These are phyloP conservation scores for Pelargonium cotyledonis DNA, from an alignment of 441 rosid genomes.

Conservation along the genomic window DNA sequence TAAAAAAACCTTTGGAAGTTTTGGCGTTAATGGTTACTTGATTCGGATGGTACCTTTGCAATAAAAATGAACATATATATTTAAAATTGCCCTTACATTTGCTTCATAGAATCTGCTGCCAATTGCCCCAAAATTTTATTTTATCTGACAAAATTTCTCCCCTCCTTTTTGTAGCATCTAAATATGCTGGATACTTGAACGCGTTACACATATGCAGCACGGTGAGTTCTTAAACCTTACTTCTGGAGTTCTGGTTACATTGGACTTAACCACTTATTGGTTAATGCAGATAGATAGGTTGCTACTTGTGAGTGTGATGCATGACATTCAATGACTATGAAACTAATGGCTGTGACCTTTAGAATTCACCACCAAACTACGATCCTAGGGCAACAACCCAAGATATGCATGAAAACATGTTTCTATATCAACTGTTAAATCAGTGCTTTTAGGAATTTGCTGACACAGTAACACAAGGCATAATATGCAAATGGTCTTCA, in stretches of 20 bases:
- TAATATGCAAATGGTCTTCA: constrained; percentile 1
- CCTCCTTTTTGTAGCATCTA: constrained; percentile 63
- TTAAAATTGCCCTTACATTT: background rate
- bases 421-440: background rate
- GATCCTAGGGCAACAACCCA: background rate
- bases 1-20: too few relatives aligned
- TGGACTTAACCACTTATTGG: background rate
- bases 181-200: constrained; percentile 88
- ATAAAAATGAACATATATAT: too few relatives aligned
- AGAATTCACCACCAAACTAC: background rate
- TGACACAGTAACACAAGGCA: background rate
- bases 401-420: background rate
- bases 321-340: background rate
- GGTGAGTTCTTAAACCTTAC: constrained; percentile 43
- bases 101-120: background rate
- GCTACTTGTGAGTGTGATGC: background rate
- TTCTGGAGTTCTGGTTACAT: constrained; percentile 1
- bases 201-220: constrained; percentile 89
- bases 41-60: too few relatives aligned
- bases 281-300: background rate
- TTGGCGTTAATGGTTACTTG: too few relatives aligned
- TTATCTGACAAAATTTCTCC: background rate
- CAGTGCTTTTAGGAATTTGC: background rate
- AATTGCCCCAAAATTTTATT: background rate
- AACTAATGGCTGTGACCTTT: background rate